These are phyloP conservation scores for Aspergillus latus DNA, from an alignment of 2,329 filamentous ascomycete genomes.

Conservation along the genomic window DNA sequence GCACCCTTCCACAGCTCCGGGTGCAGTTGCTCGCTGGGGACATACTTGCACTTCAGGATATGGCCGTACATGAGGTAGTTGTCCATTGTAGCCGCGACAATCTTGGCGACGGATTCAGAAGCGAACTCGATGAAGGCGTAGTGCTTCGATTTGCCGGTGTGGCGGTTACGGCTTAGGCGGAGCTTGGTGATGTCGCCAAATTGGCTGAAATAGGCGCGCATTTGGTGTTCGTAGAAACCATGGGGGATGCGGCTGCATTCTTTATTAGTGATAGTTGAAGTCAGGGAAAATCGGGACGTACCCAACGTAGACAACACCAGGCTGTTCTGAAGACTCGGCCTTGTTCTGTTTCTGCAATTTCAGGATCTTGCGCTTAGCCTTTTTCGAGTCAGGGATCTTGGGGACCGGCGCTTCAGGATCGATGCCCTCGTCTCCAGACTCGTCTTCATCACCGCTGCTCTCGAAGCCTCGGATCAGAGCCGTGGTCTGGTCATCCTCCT, in stretches of 20 bases:
- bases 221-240: conserved; percentile 96
- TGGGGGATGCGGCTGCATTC: conserved; percentile 70
- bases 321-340: conserved; percentile 44
- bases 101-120: conserved; percentile 74
- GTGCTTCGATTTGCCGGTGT: conserved; percentile 88
- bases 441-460: conserved; percentile 54
- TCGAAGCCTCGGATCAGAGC: conserved; percentile 57
- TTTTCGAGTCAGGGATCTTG: conserved; percentile 46
- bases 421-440: conserved; percentile 47
- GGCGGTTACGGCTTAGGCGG: conserved; percentile 85
- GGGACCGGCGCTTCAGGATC: conserved; percentile 48
- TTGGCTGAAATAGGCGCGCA: conserved; percentile 89
- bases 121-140: conserved; percentile 92
- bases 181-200: conserved; percentile 80
- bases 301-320: conserved; percentile 85
- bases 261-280: conserved; percentile 19
- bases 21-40: conserved; percentile 76
- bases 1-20: conserved; percentile 84
- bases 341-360: conserved; percentile 50
- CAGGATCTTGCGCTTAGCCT: conserved; percentile 51
- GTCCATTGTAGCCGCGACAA: conserved; percentile 95
- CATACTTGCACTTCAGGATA: conserved; percentile 80
- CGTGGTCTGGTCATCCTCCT: conserved; percentile 52
- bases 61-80: conserved; percentile 96
- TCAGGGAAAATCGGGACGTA: conserved; percentile 34